Conservation (phyloP, 1,284 basidiomycete genomes). For the Kalmanozyma brasiliensis region DNA sequence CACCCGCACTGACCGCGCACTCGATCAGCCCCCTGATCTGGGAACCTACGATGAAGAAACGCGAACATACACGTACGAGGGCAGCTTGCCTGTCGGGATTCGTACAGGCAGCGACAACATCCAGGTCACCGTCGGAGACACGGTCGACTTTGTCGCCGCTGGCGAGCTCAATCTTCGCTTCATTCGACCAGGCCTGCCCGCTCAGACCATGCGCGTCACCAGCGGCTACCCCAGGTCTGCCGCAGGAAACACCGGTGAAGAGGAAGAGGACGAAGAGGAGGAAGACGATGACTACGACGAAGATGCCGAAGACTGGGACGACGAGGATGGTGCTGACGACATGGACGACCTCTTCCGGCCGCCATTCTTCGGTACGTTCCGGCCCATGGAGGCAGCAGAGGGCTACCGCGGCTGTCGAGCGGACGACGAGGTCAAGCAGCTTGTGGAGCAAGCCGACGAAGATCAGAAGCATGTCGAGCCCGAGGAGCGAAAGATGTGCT, state of each 20-base stretch:
- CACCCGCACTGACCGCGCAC: slow-evolving; percentile 7
- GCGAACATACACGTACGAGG: slow-evolving; percentile 30
- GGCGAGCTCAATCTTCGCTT: slow-evolving; percentile 33
- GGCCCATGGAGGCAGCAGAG: slow-evolving; percentile 13
- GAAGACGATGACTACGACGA: slow-evolving; percentile 37
- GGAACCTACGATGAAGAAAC: slow-evolving; percentile 31
- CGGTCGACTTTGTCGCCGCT: slow-evolving; percentile 27
- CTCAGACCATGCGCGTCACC: slow-evolving; percentile 31
- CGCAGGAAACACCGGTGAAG: not conserved
- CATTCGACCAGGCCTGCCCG: slow-evolving; percentile 27
- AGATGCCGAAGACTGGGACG: slow-evolving; percentile 33
- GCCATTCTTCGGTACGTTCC: slow-evolving; percentile 17
- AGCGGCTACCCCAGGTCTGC: slow-evolving; percentile 7
- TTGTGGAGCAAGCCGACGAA: slow-evolving; percentile 13
- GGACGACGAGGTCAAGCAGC: slow-evolving; percentile 18
- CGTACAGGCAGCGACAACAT: slow-evolving; percentile 20
- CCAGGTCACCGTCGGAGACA: slow-evolving; percentile 22
- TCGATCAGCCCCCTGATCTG: slow-evolving; percentile 15
- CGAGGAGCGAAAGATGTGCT: slow-evolving; percentile 4
- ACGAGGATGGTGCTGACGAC: slow-evolving; percentile 9
- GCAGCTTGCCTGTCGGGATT: slow-evolving; percentile 23
- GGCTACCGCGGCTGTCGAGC: slow-evolving; percentile 32
- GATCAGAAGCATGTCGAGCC: not conserved
- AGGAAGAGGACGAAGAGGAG: slow-evolving; percentile 15
- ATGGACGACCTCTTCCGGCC: slow-evolving; percentile 22